Base-by-base conservation (phyloP, 768 basidiomycete species). In the Gymnopilus dilepis region DNA sequence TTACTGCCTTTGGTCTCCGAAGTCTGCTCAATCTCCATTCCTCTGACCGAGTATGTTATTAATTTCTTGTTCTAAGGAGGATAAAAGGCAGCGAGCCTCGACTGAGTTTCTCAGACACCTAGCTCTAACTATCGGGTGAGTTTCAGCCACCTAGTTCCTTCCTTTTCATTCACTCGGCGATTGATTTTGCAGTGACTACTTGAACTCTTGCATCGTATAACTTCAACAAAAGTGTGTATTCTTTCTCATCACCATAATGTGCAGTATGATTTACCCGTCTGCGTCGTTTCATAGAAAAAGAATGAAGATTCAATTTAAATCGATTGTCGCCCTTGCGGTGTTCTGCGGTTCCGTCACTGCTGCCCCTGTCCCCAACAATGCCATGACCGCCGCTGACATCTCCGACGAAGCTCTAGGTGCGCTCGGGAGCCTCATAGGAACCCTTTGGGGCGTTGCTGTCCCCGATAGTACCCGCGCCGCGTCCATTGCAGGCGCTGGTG, bases 121-220 rank as follows among this genome's bases (percentile, higher is more conserved):
- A n/a, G n/a, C n/a, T n/a, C n/a, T n/a, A n/a, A n/a, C n/a, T n/a
- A n/a, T n/a, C n/a, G n/a, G n/a, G n/a, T n/a, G n/a, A 41, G 4
- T 15, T n/a, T 15, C 17, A n/a, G 9, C 40, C 7, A n/a, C 38
- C n/a, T n/a, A 15, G 13, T 40, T 5, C 13, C 38, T 40, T 40
- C 38, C 13, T 8, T 41, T n/a, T 6, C 17, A 41, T 41, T 15
- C n/a, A n/a, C n/a, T n/a, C n/a, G n/a, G n/a, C n/a, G n/a, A n/a
- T n/a, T n/a, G n/a, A n/a, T n/a, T n/a, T n/a, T n/a, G n/a, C 34
- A 54, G 52, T 54, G 52, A 54, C 52, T 54, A 33, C 33, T 11
- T 52, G n/a, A n/a, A n/a, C n/a, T 33, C n/a, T 3, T 6, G 15
- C 50, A 31, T 52, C 21, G n/a, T n/a, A 21, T 30, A 30, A 21